phyloP scores from a whole-genome alignment of 1,139 yeast species.

The Lodderomyces margitis region DNA sequence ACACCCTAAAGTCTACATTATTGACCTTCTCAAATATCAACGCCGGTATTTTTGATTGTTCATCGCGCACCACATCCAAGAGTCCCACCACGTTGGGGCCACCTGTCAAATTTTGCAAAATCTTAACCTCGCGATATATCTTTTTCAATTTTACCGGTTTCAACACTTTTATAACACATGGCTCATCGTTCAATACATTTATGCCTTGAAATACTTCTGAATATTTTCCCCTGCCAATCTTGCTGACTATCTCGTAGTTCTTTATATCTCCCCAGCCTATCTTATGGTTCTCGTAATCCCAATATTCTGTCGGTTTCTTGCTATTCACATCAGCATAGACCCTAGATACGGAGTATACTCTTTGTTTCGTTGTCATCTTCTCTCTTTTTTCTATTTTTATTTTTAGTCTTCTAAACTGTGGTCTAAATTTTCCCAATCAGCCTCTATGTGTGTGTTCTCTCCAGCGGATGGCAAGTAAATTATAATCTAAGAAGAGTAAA shows the following conservation, averaged over 20 bases:
- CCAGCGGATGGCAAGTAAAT: too few species aligned
- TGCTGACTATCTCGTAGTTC: conserved; percentile 85
- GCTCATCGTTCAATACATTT: conserved; percentile 45
- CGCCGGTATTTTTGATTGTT: conserved; percentile 71
- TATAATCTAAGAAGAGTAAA: too few species aligned
- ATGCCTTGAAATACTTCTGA: conserved; percentile 89
- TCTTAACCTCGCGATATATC: conserved; percentile 74
- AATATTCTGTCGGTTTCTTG: conserved; percentile 76
- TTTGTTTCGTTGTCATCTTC: conserved; percentile 12
- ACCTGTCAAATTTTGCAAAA: conserved; percentile 68
- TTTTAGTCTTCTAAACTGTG: neutral
- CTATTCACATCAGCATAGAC: conserved; percentile 87
- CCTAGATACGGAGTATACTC: conserved; percentile 69
- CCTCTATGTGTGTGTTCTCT: too few species aligned
- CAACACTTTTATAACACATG: conserved; percentile 69
- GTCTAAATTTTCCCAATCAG: neutral
- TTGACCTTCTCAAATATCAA: conserved; percentile 68
- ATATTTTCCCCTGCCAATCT: conserved; percentile 96
- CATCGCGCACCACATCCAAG: conserved; percentile 74
- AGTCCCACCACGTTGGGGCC: conserved; percentile 72
- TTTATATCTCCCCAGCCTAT: conserved; percentile 72
- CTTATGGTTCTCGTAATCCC: conserved; percentile 84
- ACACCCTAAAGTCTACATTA: conserved; percentile 68
- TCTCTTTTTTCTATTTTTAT: too few species aligned
- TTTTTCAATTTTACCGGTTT: conserved; percentile 81